phyloP scores from a whole-genome alignment of 441 rosid species.

The Mallotus japonicus region DNA sequence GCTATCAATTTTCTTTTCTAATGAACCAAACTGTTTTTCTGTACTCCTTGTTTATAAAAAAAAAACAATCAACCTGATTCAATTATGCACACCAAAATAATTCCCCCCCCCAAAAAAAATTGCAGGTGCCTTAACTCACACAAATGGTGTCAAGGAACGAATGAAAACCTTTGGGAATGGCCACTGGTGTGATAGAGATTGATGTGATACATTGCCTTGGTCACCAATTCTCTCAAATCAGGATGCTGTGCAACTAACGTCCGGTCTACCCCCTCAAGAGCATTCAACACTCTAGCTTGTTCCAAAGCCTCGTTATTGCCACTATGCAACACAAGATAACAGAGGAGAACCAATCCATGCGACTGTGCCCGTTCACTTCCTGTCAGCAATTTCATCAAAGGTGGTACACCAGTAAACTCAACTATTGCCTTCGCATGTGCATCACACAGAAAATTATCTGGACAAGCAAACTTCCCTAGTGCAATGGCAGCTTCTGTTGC shows the following conservation, averaged over 20 bases:
- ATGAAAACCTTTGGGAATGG: conserved; percentile 38
- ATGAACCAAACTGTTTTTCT: no score
- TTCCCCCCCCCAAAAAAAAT: conserved; percentile 8
- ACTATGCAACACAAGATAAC: conserved; percentile 51
- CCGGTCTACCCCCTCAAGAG: conserved; percentile 49
- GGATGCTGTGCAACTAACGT: conserved; percentile 41
- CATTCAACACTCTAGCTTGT: conserved; percentile 47
- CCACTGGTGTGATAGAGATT: conserved; percentile 51
- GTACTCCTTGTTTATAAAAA: no score
- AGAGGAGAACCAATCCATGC: conserved; percentile 42
- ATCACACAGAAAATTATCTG: conserved; percentile 44
- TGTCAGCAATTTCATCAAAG: conserved; percentile 45
- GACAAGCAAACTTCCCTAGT: conserved; percentile 46
- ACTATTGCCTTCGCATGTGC: conserved; percentile 56
- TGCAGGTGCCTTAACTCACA: background rate
- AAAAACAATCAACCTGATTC: conserved; percentile 1
- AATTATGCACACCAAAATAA: conserved; percentile 18
- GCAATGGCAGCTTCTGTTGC: conserved; percentile 55
- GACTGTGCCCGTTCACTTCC: conserved; percentile 37
- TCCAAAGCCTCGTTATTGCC: conserved; percentile 51
- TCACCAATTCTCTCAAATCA: conserved; percentile 47
- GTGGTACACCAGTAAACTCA: conserved; percentile 47
- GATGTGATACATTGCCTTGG: conserved; percentile 45
- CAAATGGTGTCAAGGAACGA: conserved; percentile 18
- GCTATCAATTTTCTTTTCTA: conserved; percentile 1